phyloP scores from a whole-genome alignment of 768 basidiomycete genomes.

The Hypholoma sublateritium region DNA sequence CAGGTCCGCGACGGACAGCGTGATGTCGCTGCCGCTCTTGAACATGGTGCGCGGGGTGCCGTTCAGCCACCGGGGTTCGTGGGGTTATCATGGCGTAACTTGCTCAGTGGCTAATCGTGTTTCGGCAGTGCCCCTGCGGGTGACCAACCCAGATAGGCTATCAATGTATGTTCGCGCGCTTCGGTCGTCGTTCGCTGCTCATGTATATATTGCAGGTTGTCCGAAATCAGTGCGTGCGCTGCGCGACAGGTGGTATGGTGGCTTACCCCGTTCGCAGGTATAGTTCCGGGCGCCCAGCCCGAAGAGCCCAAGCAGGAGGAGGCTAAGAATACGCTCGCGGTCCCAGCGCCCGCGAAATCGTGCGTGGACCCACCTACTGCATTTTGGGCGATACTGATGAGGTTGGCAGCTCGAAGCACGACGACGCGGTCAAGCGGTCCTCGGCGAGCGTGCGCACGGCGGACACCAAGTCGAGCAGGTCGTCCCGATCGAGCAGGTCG shows the following conservation, averaged over 20 bases:
- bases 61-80: slow-evolving; percentile 43
- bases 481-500: slow-evolving; percentile 27
- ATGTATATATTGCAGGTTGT: slow-evolving; percentile 17
- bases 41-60: slow-evolving; percentile 48
- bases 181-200: slow-evolving; percentile 5
- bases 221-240: slow-evolving; percentile 18
- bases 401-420: slow-evolving; percentile 10
- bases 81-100: slow-evolving; percentile 4
- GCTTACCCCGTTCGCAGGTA: background rate
- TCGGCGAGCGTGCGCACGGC: slow-evolving; percentile 26
- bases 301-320: slow-evolving; percentile 4
- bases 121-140: slow-evolving; percentile 34
- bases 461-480: slow-evolving; percentile 27
- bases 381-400: background rate
- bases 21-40: slow-evolving; percentile 49
- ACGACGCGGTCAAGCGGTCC: slow-evolving; percentile 20
- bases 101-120: background rate
- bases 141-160: slow-evolving; percentile 41
- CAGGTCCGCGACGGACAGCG: slow-evolving; percentile 45
- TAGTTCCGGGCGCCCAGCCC: background rate
- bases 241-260: background rate
- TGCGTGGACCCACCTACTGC: slow-evolving; percentile 4
- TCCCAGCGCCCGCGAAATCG: slow-evolving; percentile 10
- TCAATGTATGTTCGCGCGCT: slow-evolving; percentile 31
- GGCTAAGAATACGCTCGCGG: slow-evolving; percentile 8